Percentiles rank a stretch among this genome's conserved stretches.
These are phyloP conservation scores for Fusarium oxysporum DNA, from an alignment of 2,329 filamentous ascomycete genomes.

Conservation along the genomic window DNA sequence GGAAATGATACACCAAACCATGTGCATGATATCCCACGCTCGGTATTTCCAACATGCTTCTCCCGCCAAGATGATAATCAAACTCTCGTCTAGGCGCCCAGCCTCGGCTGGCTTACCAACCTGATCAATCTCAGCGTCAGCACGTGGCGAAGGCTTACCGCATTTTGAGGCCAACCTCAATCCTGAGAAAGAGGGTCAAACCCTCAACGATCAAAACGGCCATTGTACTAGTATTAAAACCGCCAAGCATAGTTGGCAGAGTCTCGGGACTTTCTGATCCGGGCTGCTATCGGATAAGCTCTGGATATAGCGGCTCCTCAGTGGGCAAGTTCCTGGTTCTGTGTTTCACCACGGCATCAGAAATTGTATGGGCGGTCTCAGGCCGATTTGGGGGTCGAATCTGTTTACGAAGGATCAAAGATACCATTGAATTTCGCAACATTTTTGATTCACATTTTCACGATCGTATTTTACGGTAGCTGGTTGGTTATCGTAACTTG, in stretches of 20 bases:
- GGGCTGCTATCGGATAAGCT: constrained; percentile 28
- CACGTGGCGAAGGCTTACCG: constrained; percentile 17
- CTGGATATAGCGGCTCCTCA: constrained; percentile 21
- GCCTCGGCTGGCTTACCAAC: constrained; percentile 15
- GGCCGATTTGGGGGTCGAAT: constrained; percentile 10
- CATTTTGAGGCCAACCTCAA: constrained; percentile 29
- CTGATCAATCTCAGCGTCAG: constrained; percentile 27
- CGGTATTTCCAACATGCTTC: constrained; percentile 9
- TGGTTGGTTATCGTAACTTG: constrained; percentile 1
- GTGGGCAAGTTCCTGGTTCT: constrained; percentile 16
- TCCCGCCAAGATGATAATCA: constrained; percentile 34
- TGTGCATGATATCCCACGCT: constrained; percentile 19
- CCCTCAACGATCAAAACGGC: constrained; percentile 17
- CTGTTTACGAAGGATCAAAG: constrained; percentile 4
- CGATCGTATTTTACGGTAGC: neutral
- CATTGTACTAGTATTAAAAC: constrained; percentile 19
- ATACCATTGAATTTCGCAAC: constrained; percentile 26
- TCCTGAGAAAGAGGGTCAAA: constrained; percentile 31
- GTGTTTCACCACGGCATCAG: constrained; percentile 39
- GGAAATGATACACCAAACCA: constrained; percentile 58
- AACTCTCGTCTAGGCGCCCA: constrained; percentile 30
- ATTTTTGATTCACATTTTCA: neutral
- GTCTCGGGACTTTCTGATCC: constrained; percentile 21
- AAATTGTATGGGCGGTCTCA: constrained; percentile 23
- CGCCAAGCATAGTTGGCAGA: constrained; percentile 19